Conservation (phyloP, 208 protist species). For the Acanthamoeba royreba region DNA sequence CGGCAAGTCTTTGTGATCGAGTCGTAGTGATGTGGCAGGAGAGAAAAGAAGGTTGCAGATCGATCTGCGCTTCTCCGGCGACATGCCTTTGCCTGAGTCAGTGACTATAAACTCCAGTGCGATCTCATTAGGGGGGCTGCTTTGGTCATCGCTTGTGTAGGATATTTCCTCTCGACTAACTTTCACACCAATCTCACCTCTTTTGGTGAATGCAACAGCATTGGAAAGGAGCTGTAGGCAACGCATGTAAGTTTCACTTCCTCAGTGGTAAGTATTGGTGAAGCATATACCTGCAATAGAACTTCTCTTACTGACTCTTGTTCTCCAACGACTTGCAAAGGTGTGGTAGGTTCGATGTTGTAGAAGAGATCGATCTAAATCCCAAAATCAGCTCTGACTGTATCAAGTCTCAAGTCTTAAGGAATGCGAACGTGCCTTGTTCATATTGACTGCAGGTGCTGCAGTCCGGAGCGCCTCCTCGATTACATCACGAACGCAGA, state of each 20-base stretch:
- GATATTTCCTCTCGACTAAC: neutral
- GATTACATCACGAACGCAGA: neutral
- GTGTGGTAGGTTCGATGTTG: neutral
- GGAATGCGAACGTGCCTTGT: too few species aligned
- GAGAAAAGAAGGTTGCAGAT: slow-evolving; percentile 8
- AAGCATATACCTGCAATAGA: neutral
- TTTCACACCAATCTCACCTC: neutral
- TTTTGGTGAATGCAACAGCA: neutral
- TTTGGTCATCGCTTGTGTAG: neutral
- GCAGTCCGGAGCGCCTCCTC: neutral
- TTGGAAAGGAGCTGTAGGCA: neutral
- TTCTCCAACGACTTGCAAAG: neutral
- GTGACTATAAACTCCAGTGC: neutral
- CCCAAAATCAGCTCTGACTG: too few species aligned
- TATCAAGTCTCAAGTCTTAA: too few species aligned
- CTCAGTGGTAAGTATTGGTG: too few species aligned
- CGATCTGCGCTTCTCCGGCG: neutral
- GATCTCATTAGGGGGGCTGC: neutral
- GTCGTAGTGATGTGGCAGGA: neutral
- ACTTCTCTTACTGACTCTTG: neutral
- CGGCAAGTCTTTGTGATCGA: neutral
- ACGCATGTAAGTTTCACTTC: neutral
- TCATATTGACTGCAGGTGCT: neutral
- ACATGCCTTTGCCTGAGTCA: slow-evolving; percentile 13
- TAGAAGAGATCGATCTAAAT: neutral